These are phyloP conservation scores for Hypoxylon sp. DNA, from an alignment of 2,329 filamentous ascomycete genomes.

Conservation along the genomic window DNA sequence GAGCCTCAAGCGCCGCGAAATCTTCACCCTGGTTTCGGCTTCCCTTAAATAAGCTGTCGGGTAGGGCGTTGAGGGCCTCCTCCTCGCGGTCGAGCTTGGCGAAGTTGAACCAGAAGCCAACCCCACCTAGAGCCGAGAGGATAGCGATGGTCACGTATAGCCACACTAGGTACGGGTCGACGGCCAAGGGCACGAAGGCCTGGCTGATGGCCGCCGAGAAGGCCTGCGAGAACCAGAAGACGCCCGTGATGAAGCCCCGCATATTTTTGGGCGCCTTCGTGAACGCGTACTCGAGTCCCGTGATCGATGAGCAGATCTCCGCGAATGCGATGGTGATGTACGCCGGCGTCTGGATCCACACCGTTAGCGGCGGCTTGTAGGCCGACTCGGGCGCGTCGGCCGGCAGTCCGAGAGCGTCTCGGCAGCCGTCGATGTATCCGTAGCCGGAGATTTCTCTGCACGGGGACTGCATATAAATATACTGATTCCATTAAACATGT, in stretches of 20 bases:
- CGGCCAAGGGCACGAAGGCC: conserved; percentile 66
- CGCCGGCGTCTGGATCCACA: conserved; percentile 68
- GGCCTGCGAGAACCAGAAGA: conserved; percentile 76
- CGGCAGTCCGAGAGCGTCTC: conserved; percentile 24
- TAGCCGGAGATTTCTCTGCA: conserved; percentile 69
- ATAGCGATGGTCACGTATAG: conserved; percentile 77
- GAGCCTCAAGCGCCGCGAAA: conserved; percentile 41
- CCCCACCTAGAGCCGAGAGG: conserved; percentile 69
- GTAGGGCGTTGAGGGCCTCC: conserved; percentile 73
- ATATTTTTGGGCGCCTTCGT: conserved; percentile 82
- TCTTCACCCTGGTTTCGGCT: conserved; percentile 45
- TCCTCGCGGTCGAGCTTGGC: conserved; percentile 71
- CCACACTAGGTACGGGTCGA: conserved; percentile 77
- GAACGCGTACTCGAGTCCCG: conserved; percentile 78
- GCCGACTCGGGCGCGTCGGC: conserved; percentile 38
- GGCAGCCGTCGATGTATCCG: conserved; percentile 59
- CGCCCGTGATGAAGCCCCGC: conserved; percentile 76
- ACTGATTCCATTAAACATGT: too few relatives aligned
- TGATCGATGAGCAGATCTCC: conserved; percentile 64
- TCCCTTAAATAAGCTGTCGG: conserved; percentile 50
- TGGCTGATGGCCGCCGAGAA: conserved; percentile 76
- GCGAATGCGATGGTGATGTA: conserved; percentile 63
- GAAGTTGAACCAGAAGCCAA: conserved; percentile 77
- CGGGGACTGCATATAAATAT: conserved; percentile 71
- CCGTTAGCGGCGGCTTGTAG: conserved; percentile 64